These are phyloP conservation scores for Gynandropsis gynandra DNA, from an alignment of 345 rosid species.

Conservation along the genomic window DNA sequence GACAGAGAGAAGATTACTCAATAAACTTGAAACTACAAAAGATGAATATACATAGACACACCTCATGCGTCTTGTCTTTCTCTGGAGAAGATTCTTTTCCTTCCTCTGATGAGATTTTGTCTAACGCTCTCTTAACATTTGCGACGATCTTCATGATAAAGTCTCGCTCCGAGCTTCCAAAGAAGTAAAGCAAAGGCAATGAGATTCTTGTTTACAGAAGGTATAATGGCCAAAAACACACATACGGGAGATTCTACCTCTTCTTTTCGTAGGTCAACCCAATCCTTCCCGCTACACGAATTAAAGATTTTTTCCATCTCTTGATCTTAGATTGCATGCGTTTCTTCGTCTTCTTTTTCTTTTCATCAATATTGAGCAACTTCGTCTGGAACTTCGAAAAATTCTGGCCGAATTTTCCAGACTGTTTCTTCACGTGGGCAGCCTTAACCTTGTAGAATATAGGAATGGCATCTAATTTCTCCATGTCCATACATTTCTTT, in stretches of 20 bases:
- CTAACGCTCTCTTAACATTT: background rate
- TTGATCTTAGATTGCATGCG: background rate
- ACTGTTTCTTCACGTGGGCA: conserved; percentile 2
- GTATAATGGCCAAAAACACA: background rate
- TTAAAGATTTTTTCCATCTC: conserved; percentile 7
- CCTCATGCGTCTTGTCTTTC: background rate
- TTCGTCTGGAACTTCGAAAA: background rate
- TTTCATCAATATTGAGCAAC: too few species aligned
- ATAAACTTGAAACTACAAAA: background rate
- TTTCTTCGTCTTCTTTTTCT: too few species aligned
- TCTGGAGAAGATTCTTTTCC: too few species aligned
- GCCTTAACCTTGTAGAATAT: conserved; percentile 11
- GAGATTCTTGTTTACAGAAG: background rate
- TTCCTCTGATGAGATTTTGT: background rate
- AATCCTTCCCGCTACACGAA: background rate
- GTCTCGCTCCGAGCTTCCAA: background rate
- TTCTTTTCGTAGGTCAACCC: background rate
- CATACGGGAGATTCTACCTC: background rate
- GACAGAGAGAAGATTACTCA: background rate
- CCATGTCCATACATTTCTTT: background rate
- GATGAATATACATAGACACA: background rate
- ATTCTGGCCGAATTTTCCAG: conserved; percentile 8
- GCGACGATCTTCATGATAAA: background rate
- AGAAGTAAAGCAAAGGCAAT: background rate
- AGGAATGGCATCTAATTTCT: conserved; percentile 6